Evolutionary conservation across 495 filamentous ascomycete genomes (phyloP).

Genomic region (Aspergillus steynii): DNA sequence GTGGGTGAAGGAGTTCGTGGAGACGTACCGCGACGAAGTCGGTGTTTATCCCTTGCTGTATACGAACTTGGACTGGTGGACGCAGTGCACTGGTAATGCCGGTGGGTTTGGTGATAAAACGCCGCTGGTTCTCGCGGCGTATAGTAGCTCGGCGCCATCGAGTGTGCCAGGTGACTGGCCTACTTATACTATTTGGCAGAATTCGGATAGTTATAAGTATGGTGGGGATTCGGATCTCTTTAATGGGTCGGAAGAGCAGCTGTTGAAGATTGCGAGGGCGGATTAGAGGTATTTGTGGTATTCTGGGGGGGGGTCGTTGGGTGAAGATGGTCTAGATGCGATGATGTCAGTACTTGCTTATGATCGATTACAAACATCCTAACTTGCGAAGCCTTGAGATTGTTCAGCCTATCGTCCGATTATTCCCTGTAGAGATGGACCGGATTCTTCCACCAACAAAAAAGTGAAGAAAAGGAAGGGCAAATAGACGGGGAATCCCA

Average conservation of each 20-base stretch:
- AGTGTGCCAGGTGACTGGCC: slow-evolving; percentile 57
- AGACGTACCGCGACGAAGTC: slow-evolving; percentile 48
- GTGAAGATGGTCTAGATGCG: background rate
- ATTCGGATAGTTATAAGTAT: slow-evolving; percentile 41
- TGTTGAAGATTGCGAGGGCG: slow-evolving; percentile 30
- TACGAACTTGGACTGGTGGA: slow-evolving; percentile 58
- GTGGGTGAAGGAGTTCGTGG: slow-evolving; percentile 59
- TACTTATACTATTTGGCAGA: slow-evolving; percentile 59
- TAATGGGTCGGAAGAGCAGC: slow-evolving; percentile 39
- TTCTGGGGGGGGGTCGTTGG: background rate
- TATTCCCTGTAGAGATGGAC: no score
- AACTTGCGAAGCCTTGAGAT: no score
- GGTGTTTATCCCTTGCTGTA: slow-evolving; percentile 58
- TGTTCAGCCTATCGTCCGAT: no score
- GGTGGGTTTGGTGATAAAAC: slow-evolving; percentile 43
- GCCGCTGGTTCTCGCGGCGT: slow-evolving; percentile 57
- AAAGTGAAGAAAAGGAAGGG: no score
- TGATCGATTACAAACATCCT: no score
- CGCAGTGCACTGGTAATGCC: slow-evolving; percentile 54
- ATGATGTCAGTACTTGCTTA: no score
- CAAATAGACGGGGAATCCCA: no score
- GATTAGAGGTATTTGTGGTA: slow-evolving; percentile 12
- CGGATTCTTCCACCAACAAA: no score
- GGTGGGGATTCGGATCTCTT: slow-evolving; percentile 55
- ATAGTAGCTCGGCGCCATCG: slow-evolving; percentile 35